phyloP scores from a whole-genome alignment of 1,139 yeast species.

The Pneumocystis carinii region DNA sequence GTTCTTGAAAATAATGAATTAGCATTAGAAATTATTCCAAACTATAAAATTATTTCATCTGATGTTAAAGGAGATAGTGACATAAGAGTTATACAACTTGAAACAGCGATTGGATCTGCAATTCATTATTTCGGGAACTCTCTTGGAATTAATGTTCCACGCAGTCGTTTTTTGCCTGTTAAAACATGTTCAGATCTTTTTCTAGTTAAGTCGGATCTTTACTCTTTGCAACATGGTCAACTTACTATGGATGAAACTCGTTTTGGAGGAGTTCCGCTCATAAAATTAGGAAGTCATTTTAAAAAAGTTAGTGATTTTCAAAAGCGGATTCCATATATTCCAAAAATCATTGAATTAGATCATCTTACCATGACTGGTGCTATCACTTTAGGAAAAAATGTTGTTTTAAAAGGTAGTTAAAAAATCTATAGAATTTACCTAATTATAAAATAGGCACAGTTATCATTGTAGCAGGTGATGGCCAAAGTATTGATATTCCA shows the following conservation, averaged over 20 bases:
- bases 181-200: conserved; percentile 91
- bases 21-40: conserved; percentile 89
- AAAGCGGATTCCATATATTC: conserved; percentile 84
- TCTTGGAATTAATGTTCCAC: conserved; percentile 96
- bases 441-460: conserved; percentile 43
- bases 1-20: conserved; percentile 73
- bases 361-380: conserved; percentile 96
- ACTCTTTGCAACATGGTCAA: conserved; percentile 83
- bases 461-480: conserved; percentile 92
- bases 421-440: neutral
- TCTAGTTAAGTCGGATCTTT: conserved; percentile 90
- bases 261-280: conserved; percentile 86
- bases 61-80: conserved; percentile 21
- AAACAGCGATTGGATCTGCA: conserved; percentile 98
- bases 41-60: conserved; percentile 57
- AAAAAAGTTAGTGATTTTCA: conserved; percentile 90
- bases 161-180: conserved; percentile 94
- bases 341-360: conserved; percentile 87
- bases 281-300: conserved; percentile 90
- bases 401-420: conserved; percentile 54
- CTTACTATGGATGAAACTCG: conserved; percentile 69
- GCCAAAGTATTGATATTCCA: conserved; percentile 92
- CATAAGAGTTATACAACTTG: conserved; percentile 77
- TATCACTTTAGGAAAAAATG: conserved; percentile 78
- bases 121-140: conserved; percentile 91